These are phyloP conservation scores for Wickerhamomyces canadensis DNA, from an alignment of 805 yeast genomes.

Conservation along the genomic window DNA sequence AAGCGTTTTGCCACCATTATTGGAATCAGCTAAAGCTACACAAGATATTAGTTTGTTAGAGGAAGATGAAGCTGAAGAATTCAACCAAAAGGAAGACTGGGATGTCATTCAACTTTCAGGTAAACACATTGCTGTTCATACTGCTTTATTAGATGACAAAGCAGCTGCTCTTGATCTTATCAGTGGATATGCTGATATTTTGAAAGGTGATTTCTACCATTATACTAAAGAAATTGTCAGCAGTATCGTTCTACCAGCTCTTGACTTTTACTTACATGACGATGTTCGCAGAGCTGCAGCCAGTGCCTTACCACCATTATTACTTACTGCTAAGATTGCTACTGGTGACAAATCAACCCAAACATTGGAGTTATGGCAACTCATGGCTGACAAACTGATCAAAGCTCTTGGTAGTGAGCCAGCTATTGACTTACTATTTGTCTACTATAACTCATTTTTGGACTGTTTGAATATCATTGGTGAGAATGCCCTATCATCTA, in stretches of 20 bases:
- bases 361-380: slow-evolving; percentile 65
- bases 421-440: slow-evolving; percentile 72
- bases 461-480: slow-evolving; percentile 66
- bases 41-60: slow-evolving; percentile 88
- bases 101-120: slow-evolving; percentile 90
- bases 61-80: slow-evolving; percentile 81
- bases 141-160: slow-evolving; percentile 91
- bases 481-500: slow-evolving; percentile 48
- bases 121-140: slow-evolving; percentile 89
- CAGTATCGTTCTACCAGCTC: slow-evolving; percentile 80
- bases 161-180: slow-evolving; percentile 87
- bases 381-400: slow-evolving; percentile 61
- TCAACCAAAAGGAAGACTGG: slow-evolving; percentile 86
- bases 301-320: slow-evolving; percentile 69
- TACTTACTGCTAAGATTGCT: slow-evolving; percentile 52
- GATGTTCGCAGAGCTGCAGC: slow-evolving; percentile 94
- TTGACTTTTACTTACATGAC: slow-evolving; percentile 88
- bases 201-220: slow-evolving; percentile 77
- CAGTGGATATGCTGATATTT: slow-evolving; percentile 75
- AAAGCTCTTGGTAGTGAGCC: slow-evolving; percentile 72
- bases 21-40: slow-evolving; percentile 79
- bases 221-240: slow-evolving; percentile 73
- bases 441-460: slow-evolving; percentile 67
- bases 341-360: slow-evolving; percentile 48
- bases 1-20: slow-evolving; percentile 82